phyloP scores from a whole-genome alignment of 176 grass and related monocot species.

The Zea luxurians region DNA sequence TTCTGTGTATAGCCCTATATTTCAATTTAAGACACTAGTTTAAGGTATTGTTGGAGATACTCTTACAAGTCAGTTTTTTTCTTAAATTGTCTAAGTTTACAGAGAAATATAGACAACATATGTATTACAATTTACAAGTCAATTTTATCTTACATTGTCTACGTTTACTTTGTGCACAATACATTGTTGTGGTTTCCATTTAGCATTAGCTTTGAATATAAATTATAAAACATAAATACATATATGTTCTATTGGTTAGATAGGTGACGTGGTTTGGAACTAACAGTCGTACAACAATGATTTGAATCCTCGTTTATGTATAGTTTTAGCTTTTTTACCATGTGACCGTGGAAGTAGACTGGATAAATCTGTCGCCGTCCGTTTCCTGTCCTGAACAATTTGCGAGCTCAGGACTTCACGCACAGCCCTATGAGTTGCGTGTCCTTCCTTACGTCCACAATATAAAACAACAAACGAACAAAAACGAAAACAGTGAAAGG shows the following conservation, averaged over 20 bases:
- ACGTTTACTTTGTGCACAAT: background rate
- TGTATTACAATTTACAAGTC: background rate
- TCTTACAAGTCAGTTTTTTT: background rate
- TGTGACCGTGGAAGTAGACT: background rate
- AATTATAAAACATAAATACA: too few species aligned
- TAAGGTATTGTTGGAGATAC: too few species aligned
- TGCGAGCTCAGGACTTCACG: background rate
- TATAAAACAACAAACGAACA: conserved; percentile 17
- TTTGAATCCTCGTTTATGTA: too few species aligned
- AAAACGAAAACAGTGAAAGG: conserved; percentile 14
- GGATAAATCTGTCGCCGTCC: background rate
- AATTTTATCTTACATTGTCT: background rate
- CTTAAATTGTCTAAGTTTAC: background rate
- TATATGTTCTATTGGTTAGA: too few species aligned
- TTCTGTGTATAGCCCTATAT: too few species aligned
- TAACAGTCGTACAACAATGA: too few species aligned
- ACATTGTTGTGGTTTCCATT: background rate
- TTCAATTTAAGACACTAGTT: too few species aligned
- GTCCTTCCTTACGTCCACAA: background rate
- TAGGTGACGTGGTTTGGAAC: too few species aligned
- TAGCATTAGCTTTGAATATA: too few species aligned
- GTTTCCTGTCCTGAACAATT: background rate
- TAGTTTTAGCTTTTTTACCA: too few species aligned
- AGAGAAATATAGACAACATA: background rate
- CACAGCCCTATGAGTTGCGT: background rate